Evolutionary conservation across 2,329 filamentous ascomycete species (phyloP), one percentile per base, ranked within the genome.

Genomic region (Colletotrichum navitas): DNA sequence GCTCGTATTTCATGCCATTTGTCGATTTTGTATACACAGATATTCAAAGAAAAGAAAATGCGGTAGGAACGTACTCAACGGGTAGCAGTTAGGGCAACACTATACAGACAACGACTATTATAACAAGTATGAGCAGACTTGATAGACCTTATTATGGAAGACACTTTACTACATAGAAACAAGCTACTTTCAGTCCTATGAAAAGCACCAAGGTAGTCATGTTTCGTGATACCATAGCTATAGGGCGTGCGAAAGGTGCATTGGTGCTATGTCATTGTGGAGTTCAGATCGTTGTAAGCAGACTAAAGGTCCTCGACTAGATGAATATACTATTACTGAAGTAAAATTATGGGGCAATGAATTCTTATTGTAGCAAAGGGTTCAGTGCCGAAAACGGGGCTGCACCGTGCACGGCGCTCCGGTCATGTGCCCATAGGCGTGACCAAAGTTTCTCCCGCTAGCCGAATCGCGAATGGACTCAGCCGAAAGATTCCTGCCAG

Each of bases 401-500:
- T 69, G 66, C 47, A n/a, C 56, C 43, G 66, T 71, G 70, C 67
- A 39, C 2, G 5, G 18, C 45, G 5, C 29, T 2, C 29, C 29
- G 43, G 66, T 75, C 81, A 83, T 75, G 78, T 83, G 81, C 74
- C 2, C 0, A 0, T 0, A 0, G 79, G 81, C 78, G 79, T 82
- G 81, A 73, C 36, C 63, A 39, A 56, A 56, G 66, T 66, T 77
- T 83, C 78, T 79, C 76, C 77, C 75, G 78, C 76, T 80, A 80
- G 77, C 83, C 83, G 76, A 79, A 81, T 79, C 74, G 79, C 76
- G 80, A 82, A 75, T 77, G 78, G 78, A 77, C 75, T 77, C 80
- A 83, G 80, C 77, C 78, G 80, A 81, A 83, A 84, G 81, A 86
- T 86, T 86, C 83, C 81, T 82, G 80, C 79, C 78, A 80, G 70